Evolutionary conservation across 164 flowering plant species (phyloP).

Genomic region (Stephania cephalantha): DNA sequence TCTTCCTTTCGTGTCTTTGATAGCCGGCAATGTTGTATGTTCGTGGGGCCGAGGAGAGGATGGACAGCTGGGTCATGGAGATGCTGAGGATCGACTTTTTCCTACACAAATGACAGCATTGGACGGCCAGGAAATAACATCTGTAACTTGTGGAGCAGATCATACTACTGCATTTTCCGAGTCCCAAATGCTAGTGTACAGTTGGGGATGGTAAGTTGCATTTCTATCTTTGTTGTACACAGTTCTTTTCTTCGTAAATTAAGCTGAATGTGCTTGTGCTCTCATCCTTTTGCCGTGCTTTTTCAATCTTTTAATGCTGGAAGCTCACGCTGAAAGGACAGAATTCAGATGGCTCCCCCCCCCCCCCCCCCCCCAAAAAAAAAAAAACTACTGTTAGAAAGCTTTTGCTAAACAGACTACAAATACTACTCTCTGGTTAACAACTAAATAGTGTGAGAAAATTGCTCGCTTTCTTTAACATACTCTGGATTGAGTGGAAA

Average conservation of each 20-base stretch:
- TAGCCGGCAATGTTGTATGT: slow-evolving; percentile 79
- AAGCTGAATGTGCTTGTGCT: background rate
- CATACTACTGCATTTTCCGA: slow-evolving; percentile 86
- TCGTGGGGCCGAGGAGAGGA: slow-evolving; percentile 99
- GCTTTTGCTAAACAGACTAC: background rate
- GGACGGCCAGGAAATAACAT: slow-evolving; percentile 63
- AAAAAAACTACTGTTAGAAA: background rate
- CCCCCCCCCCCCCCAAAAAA: too few relatives aligned
- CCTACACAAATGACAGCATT: slow-evolving; percentile 81
- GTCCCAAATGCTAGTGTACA: slow-evolving; percentile 54
- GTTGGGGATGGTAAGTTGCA: slow-evolving; percentile 95
- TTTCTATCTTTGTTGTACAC: background rate
- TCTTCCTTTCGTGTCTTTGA: background rate
- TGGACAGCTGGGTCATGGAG: slow-evolving; percentile 96
- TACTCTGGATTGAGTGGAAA: background rate
- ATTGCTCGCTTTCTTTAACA: too few relatives aligned
- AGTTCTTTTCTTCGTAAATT: background rate
- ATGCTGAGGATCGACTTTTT: slow-evolving; percentile 81
- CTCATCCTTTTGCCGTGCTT: background rate
- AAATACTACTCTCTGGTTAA: background rate
- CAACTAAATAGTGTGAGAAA: background rate
- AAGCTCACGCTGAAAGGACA: background rate
- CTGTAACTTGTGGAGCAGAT: slow-evolving; percentile 92
- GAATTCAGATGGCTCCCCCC: background rate
- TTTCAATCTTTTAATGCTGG: background rate